Conservation (phyloP, 352 stramenopile species). For the Bremia lactucae region DNA sequence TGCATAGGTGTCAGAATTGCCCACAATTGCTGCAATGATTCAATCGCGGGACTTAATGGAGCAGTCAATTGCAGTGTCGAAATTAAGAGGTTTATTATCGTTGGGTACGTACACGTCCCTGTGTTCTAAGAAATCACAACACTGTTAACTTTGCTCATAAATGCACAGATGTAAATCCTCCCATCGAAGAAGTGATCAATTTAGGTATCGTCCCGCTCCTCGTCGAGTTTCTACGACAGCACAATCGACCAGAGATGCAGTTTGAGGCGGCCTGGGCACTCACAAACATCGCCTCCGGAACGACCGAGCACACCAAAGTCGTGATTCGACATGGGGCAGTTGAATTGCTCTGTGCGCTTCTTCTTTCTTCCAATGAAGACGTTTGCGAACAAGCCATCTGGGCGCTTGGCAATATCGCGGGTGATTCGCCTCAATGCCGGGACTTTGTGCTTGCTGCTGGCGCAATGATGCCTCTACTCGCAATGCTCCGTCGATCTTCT, state of each 20-base stretch:
- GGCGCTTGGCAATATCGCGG: conserved; percentile 99
- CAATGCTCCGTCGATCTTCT: conserved; percentile 85
- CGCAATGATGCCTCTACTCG: conserved; percentile 91
- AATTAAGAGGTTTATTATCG: conserved; percentile 95
- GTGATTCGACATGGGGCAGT: conserved; percentile 97
- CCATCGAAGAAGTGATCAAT: conserved; percentile 98
- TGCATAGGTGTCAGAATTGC: conserved; percentile 88
- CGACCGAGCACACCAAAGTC: conserved; percentile 95
- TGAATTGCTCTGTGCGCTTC: conserved; percentile 92
- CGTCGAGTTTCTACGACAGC: conserved; percentile 91
- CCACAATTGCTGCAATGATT: conserved; percentile 91
- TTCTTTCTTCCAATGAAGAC: conserved; percentile 95
- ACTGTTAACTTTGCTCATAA: neutral
- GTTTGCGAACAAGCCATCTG: conserved; percentile 95
- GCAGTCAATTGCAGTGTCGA: conserved; percentile 91
- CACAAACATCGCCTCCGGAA: conserved; percentile 99
- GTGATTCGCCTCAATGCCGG: conserved; percentile 93
- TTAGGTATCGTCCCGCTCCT: conserved; percentile 94
- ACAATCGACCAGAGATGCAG: conserved; percentile 90
- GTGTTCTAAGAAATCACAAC: neutral
- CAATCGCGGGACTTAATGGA: conserved; percentile 87
- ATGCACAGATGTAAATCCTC: conserved; percentile 90
- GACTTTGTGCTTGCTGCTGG: conserved; percentile 92
- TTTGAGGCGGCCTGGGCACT: conserved; percentile 99
- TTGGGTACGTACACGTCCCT: conserved; percentile 58